Evolutionary conservation across 2,329 filamentous ascomycete genomes (phyloP).

Genomic region (Pestalotiopsis sp.): DNA sequence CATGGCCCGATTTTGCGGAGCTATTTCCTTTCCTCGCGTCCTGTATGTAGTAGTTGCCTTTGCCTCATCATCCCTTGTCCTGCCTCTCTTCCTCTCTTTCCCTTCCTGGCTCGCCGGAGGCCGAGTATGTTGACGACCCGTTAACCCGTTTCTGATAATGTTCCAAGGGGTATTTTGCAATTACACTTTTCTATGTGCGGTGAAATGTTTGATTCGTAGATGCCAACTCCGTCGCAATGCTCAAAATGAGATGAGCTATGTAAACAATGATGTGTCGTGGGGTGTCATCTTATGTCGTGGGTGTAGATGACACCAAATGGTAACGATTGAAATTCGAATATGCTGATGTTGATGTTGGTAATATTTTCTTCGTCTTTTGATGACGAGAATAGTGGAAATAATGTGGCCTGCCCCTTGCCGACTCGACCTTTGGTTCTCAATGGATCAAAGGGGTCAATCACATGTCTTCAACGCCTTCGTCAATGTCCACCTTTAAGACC

Average conservation of each 20-base stretch:
- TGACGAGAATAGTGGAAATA: not conserved
- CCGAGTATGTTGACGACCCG: not conserved
- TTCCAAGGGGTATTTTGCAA: not conserved
- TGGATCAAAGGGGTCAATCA: not conserved
- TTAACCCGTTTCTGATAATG: not conserved
- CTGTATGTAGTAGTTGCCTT: not conserved
- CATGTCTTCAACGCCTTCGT: slow-evolving; percentile 33
- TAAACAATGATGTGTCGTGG: slow-evolving; percentile 4
- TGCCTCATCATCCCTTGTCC: not conserved
- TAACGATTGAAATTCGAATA: slow-evolving; percentile 21
- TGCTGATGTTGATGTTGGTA: not conserved
- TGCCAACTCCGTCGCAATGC: slow-evolving; percentile 30
- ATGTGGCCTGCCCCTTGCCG: not conserved
- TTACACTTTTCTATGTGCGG: not conserved
- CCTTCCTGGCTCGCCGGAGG: not conserved
- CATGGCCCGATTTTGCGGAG: not conserved
- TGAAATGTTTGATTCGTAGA: not conserved
- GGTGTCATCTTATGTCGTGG: not conserved
- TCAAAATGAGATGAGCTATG: slow-evolving; percentile 19
- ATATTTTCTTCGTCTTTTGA: not conserved
- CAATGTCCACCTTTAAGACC: slow-evolving; percentile 24
- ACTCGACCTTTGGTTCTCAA: slow-evolving; percentile 15
- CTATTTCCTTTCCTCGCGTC: not conserved
- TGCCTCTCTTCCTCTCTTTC: not conserved
- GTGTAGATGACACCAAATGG: not conserved